A percentile compares a stretch with the other conserved stretches of the same genome.
These are phyloP conservation scores for Fusarium mexicanum DNA, from an alignment of 2,329 filamentous ascomycete genomes.

Conservation along the genomic window DNA sequence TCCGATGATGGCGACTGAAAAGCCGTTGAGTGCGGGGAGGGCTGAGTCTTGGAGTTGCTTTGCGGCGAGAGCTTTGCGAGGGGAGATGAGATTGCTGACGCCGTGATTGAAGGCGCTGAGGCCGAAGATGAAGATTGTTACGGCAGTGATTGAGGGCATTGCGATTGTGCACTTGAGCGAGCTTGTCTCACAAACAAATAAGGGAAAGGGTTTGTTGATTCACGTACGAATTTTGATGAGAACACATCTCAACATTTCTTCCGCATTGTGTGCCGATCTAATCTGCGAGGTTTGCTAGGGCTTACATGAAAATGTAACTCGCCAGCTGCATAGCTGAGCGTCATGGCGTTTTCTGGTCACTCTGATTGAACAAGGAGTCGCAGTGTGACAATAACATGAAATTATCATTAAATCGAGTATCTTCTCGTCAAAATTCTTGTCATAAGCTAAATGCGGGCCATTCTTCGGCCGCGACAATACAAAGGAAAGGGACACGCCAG, in stretches of 20 bases:
- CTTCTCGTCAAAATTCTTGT: neutral
- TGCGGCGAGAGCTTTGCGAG: slow-evolving; percentile 14
- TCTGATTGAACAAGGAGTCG: neutral
- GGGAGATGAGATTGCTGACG: slow-evolving; percentile 21
- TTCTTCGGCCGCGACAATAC: neutral
- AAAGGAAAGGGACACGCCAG: slow-evolving; percentile 1
- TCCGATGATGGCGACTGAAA: slow-evolving; percentile 22
- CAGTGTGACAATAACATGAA: neutral
- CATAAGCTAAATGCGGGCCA: neutral
- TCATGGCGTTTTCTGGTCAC: neutral
- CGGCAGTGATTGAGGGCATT: slow-evolving; percentile 1
- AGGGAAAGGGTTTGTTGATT: rapidly evolving
- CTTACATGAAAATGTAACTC: neutral
- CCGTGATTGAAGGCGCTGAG: slow-evolving; percentile 25
- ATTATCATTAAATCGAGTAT: slow-evolving; percentile 2
- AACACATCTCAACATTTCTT: neutral
- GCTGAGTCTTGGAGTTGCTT: slow-evolving; percentile 17
- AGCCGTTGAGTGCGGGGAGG: slow-evolving; percentile 24
- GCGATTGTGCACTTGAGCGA: neutral
- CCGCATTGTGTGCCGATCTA: neutral
- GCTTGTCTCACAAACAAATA: too few species aligned
- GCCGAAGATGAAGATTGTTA: slow-evolving; percentile 22
- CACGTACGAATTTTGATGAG: neutral
- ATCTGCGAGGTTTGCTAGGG: neutral
- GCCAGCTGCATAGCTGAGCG: neutral